These are phyloP conservation scores for Ascochyta lentis DNA, from an alignment of 2,329 filamentous ascomycete genomes.

Conservation along the genomic window DNA sequence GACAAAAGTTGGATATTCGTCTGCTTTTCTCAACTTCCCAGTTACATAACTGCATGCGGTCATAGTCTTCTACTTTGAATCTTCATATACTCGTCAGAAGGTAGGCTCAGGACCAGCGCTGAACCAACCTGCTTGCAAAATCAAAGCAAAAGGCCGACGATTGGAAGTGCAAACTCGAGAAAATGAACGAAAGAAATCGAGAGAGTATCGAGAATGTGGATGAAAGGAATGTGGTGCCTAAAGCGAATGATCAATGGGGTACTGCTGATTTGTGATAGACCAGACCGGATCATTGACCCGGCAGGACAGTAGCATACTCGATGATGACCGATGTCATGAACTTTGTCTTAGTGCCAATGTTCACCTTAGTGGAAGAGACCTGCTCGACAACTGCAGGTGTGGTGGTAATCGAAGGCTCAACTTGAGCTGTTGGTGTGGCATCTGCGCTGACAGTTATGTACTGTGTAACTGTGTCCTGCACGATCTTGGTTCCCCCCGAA, in stretches of 20 bases:
- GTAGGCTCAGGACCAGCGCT: constrained; percentile 6
- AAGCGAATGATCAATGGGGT: neutral
- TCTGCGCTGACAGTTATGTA: constrained; percentile 15
- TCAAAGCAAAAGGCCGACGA: neutral
- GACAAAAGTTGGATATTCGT: neutral
- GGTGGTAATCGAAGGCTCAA: constrained; percentile 60
- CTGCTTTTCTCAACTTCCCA: neutral
- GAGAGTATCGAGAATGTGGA: neutral
- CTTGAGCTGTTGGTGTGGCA: neutral
- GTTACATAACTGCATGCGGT: neutral
- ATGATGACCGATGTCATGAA: constrained; percentile 24
- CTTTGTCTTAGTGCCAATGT: constrained; percentile 17
- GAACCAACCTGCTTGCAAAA: neutral
- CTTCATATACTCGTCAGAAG: neutral
- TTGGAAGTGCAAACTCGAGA: neutral
- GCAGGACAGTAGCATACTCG: constrained; percentile 26
- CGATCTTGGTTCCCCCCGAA: neutral
- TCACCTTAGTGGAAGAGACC: constrained; percentile 5
- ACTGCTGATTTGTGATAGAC: neutral
- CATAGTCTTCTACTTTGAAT: neutral
- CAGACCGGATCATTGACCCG: constrained; percentile 1
- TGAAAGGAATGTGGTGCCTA: neutral
- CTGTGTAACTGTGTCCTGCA: constrained; percentile 14
- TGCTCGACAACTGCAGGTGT: constrained; percentile 45
- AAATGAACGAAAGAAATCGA: neutral